A percentile compares a stretch with the other conserved stretches of the same genome.
phyloP scores from a whole-genome alignment of 192 early-diverging fungal genomes.

The Gaertneriomyces sp. region DNA sequence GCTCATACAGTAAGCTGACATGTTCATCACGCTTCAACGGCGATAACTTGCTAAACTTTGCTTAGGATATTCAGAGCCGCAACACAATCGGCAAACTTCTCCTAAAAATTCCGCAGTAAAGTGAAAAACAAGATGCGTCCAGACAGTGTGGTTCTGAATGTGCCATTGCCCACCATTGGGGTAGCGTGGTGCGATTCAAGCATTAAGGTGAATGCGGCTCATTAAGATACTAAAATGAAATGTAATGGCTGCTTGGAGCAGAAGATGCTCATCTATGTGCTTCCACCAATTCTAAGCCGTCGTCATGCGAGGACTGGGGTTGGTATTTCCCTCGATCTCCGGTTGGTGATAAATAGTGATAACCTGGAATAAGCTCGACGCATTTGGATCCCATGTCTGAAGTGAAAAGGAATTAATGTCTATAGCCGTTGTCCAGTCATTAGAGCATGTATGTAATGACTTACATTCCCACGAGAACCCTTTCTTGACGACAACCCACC shows the following conservation, averaged over 20 bases:
- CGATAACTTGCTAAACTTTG: too few species aligned
- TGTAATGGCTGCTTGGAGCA: too few species aligned
- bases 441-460: neutral
- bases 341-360: neutral
- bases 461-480: slow-evolving; percentile 26
- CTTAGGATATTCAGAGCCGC: slow-evolving; percentile 65
- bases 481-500: slow-evolving; percentile 23
- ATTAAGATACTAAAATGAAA: too few species aligned
- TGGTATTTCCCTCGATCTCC: slow-evolving; percentile 6
- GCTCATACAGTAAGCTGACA: slow-evolving; percentile 33
- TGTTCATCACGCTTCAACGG: too few species aligned
- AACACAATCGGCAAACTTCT: slow-evolving; percentile 36
- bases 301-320: slow-evolving; percentile 16
- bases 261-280: neutral
- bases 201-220: too few species aligned
- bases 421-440: neutral
- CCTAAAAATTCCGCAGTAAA: slow-evolving; percentile 1
- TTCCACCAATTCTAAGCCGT: slow-evolving; percentile 27
- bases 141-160: too few species aligned
- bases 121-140: too few species aligned
- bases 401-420: neutral
- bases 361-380: neutral
- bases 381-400: neutral
- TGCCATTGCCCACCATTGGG: too few species aligned
- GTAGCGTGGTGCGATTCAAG: too few species aligned